A percentile compares a stretch with the other conserved stretches of the same genome.
These are phyloP conservation scores for Chaetoceros tenuissimus DNA, from an alignment of 108 stramenopile species.

Conservation along the genomic window DNA sequence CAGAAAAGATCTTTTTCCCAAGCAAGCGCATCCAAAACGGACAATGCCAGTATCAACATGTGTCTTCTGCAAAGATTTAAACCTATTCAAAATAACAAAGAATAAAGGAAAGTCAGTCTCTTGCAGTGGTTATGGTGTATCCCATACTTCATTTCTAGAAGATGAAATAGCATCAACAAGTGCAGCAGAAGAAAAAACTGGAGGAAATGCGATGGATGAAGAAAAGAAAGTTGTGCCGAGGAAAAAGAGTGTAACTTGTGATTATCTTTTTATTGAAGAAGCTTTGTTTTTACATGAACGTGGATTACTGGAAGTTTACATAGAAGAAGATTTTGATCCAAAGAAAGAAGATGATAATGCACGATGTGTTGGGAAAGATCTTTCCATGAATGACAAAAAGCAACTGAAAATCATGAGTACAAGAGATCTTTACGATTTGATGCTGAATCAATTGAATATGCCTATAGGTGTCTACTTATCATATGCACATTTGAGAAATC, in stretches of 20 bases:
- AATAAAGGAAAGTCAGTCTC: slow-evolving; percentile 40
- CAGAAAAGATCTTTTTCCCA: no score
- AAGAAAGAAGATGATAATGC: slow-evolving; percentile 8
- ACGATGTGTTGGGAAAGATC: background rate
- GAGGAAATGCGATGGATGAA: background rate
- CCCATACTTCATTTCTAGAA: slow-evolving; percentile 16
- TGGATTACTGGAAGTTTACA: slow-evolving; percentile 40
- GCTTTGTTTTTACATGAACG: slow-evolving; percentile 60
- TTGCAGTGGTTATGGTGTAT: slow-evolving; percentile 51
- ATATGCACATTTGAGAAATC: slow-evolving; percentile 73
- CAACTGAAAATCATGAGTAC: slow-evolving; percentile 11
- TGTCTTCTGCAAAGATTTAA: slow-evolving; percentile 2
- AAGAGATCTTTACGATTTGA: slow-evolving; percentile 33
- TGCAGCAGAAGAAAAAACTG: background rate
- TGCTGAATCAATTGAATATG: slow-evolving; percentile 42
- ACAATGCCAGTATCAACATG: background rate
- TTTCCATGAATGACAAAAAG: background rate
- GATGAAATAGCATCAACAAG: slow-evolving; percentile 1
- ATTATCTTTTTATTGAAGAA: slow-evolving; percentile 74
- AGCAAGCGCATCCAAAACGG: background rate
- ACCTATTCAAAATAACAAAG: slow-evolving; percentile 32
- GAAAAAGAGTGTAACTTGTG: slow-evolving; percentile 17
- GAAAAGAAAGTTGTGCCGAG: slow-evolving; percentile 1
- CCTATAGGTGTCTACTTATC: slow-evolving; percentile 48
- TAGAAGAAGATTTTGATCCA: background rate